phyloP scores from a whole-genome alignment of 73 alveolate genomes.

The Paramecium pentaurelia region DNA sequence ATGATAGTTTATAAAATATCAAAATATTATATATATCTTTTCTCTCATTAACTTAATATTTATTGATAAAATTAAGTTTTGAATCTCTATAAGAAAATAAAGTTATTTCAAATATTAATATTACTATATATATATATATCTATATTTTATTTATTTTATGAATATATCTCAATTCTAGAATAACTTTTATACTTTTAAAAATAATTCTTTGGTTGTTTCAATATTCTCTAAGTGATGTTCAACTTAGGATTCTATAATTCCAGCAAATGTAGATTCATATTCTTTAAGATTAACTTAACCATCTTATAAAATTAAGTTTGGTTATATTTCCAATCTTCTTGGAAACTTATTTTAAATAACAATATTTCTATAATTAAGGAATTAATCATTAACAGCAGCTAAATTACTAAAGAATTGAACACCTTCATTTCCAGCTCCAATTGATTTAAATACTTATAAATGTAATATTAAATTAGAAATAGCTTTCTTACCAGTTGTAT shows the following conservation, averaged over 20 bases:
- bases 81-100: not conserved
- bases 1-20: not conserved
- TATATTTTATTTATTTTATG: not conserved
- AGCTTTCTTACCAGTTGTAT: conserved; percentile 64
- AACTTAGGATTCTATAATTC: not conserved
- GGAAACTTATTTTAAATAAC: conserved; percentile 53
- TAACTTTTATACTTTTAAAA: not conserved
- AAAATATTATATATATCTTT: not conserved
- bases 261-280: not conserved
- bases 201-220: not conserved
- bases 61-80: not conserved
- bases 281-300: not conserved
- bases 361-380: conserved; percentile 28
- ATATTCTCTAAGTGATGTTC: not conserved
- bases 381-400: conserved; percentile 25
- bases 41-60: not conserved
- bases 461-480: not conserved
- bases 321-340: conserved; percentile 43
- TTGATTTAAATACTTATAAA: conserved; percentile 35
- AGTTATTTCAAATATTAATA: no score
- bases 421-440: conserved; percentile 59
- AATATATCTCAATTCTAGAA: not conserved
- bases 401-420: conserved; percentile 22
- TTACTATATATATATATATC: not conserved
- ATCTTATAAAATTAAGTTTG: not conserved